These are phyloP conservation scores for Sarocladiaceae sp. DNA, from an alignment of 2,329 filamentous ascomycete genomes.

Conservation along the genomic window DNA sequence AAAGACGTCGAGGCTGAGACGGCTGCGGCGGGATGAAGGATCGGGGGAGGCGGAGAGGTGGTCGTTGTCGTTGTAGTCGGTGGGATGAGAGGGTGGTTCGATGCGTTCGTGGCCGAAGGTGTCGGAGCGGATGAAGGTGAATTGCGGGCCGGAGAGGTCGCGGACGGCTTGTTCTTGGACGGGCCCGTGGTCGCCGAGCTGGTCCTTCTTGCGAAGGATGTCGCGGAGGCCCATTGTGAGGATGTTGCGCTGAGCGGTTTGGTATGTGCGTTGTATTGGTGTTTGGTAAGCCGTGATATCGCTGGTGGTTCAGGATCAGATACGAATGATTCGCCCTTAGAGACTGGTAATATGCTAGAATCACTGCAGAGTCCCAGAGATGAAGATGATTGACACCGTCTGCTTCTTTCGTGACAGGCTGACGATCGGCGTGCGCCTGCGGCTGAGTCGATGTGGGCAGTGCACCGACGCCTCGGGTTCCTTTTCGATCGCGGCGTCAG, in stretches of 20 bases:
- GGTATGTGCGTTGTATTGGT: not conserved
- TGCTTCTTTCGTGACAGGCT: too few species aligned
- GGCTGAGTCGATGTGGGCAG: constrained; percentile 9
- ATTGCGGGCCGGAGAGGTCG: constrained; percentile 49
- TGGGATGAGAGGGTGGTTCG: constrained; percentile 48
- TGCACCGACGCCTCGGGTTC: not conserved
- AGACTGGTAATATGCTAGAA: too few species aligned
- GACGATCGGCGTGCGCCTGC: not conserved
- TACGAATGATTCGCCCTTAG: too few species aligned
- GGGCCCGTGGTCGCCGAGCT: constrained; percentile 22
- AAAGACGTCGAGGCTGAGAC: constrained; percentile 41
- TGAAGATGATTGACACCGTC: too few species aligned
- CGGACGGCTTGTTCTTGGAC: constrained; percentile 30
- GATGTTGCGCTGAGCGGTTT: not conserved
- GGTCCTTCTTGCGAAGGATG: constrained; percentile 48
- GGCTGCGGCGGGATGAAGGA: constrained; percentile 22
- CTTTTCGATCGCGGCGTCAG: too few species aligned
- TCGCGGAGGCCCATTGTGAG: constrained; percentile 46
- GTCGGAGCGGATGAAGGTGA: constrained; percentile 81
- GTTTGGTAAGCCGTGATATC: too few species aligned
- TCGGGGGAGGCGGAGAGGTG: constrained; percentile 22
- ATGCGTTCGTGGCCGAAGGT: constrained; percentile 75
- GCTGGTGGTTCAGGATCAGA: too few species aligned
- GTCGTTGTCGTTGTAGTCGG: constrained; percentile 21
- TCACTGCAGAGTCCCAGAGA: too few species aligned